Evolutionary conservation across 1,284 basidiomycete species (phyloP).

Genomic region (Trichosporon asahii): DNA sequence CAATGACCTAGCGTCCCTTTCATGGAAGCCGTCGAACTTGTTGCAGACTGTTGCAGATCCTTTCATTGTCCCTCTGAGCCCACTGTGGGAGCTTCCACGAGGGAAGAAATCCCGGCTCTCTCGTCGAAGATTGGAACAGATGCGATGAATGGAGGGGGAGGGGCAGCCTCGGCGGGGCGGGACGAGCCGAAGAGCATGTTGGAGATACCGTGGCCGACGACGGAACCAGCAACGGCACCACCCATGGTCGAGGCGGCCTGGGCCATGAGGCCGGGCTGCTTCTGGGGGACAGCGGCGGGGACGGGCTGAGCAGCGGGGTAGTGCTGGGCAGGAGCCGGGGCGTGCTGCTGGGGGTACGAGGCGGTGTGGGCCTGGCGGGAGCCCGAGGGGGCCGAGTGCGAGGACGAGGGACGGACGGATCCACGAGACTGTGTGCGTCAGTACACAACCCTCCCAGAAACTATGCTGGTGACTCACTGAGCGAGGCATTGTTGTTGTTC

Average conservation of each 20-base stretch:
- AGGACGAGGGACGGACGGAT: conserved; percentile 44
- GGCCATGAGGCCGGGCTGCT: conserved; percentile 46
- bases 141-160: conserved; percentile 31
- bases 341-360: conserved; percentile 32
- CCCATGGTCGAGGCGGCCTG: conserved; percentile 58
- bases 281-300: conserved; percentile 21
- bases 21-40: too few species aligned
- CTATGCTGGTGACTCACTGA: conserved; percentile 25
- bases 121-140: not conserved
- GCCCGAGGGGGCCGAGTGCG: conserved; percentile 30
- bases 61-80: not conserved
- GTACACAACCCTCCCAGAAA: not conserved
- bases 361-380: conserved; percentile 39
- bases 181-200: conserved; percentile 58
- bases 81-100: not conserved
- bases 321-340: conserved; percentile 15
- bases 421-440: conserved; percentile 33
- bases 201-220: conserved; percentile 58
- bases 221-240: conserved; percentile 56
- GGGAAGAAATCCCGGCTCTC: not conserved
- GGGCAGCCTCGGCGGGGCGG: conserved; percentile 36
- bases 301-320: conserved; percentile 28
- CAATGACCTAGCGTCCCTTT: too few species aligned
- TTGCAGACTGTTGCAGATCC: not conserved
- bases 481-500: conserved; percentile 33